Base-by-base conservation (phyloP, 768 basidiomycete species). In the Sutorius australiensis region DNA sequence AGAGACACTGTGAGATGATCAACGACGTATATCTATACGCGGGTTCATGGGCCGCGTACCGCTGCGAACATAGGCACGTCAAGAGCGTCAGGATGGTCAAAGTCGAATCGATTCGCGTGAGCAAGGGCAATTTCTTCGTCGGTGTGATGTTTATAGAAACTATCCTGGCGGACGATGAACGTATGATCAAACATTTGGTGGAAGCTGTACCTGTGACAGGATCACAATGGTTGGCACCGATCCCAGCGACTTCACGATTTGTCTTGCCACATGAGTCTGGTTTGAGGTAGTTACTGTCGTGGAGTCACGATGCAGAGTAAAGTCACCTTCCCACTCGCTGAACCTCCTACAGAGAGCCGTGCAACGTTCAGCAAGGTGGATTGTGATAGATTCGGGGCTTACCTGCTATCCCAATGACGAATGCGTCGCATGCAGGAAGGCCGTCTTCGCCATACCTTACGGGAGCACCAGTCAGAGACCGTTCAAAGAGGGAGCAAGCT, bases 31-130 rank as follows among this genome's bases (percentile, higher is more conserved):
- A 31, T 28, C 13, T 28, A n/a, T 14, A 28, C 48, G 13, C 28
- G 34, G 28, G n/a, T 1, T 24, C 34, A 48, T 0, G 46, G 46
- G 28, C 46, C 34, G 74, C 84, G 53, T 65, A 93, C 90, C 45
- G 83, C 71, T 44, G 87, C 85, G 61, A 98, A 94, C 66, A 92
- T 73, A 2, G 84, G 80, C 80, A 93, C 89, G 70, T 99, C 95
- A 46, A 98, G 87, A 4, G 94, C 86, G 69, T 90, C 83, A 11
- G 95, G 95, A 61, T 94, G 91, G 64, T 99, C 95, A 58, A 95
- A 88, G 63, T 95, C 92, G 55, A 86, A 78, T 46, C 81, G 72
- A 61, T 86, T 95, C 16, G 82, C 80, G 67, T 92, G 87, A 0
- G 95, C 95, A n/a, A 89, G 76, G 6, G 75, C 79, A 17, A 92